A percentile compares a stretch with the other conserved stretches of the same genome.
Conservation (phyloP, 176 grass and related monocot species). For the Lolium rigidum region DNA sequence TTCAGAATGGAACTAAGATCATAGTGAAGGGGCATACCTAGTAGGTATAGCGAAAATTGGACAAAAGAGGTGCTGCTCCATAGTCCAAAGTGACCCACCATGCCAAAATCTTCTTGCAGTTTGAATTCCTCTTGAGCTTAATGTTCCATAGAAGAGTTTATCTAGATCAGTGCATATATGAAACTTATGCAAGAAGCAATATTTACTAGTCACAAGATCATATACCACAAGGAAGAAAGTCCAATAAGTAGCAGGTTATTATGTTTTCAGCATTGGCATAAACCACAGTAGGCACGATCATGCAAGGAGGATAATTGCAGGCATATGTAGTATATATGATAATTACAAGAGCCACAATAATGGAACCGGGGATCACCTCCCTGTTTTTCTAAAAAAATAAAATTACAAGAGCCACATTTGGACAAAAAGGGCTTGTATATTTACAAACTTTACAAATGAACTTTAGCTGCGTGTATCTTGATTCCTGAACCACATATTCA, state of each 20-base stretch:
- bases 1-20: conserved; percentile 21
- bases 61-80: background rate
- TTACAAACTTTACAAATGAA: conserved; percentile 45
- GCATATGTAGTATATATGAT: background rate
- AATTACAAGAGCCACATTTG: background rate
- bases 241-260: background rate
- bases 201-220: conserved; percentile 33
- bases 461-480: conserved; percentile 26
- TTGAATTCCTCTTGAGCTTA: conserved; percentile 32
- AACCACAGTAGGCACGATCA: conserved; percentile 19
- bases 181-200: background rate
- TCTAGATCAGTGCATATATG: conserved; percentile 16
- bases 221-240: background rate
- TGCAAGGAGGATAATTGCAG: conserved; percentile 3
- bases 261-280: conserved; percentile 4
- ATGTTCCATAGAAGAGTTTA: conserved; percentile 17
- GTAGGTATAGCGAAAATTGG: background rate
- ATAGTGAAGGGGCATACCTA: conserved; percentile 12
- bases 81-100: conserved; percentile 14
- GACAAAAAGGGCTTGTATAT: background rate
- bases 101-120: conserved; percentile 9
- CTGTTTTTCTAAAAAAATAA: no score
- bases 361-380: no score
- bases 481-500: conserved; percentile 34
- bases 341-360: background rate